These are phyloP conservation scores for Pyricularia sp. DNA, from an alignment of 2,329 filamentous ascomycete species.

Conservation along the genomic window DNA sequence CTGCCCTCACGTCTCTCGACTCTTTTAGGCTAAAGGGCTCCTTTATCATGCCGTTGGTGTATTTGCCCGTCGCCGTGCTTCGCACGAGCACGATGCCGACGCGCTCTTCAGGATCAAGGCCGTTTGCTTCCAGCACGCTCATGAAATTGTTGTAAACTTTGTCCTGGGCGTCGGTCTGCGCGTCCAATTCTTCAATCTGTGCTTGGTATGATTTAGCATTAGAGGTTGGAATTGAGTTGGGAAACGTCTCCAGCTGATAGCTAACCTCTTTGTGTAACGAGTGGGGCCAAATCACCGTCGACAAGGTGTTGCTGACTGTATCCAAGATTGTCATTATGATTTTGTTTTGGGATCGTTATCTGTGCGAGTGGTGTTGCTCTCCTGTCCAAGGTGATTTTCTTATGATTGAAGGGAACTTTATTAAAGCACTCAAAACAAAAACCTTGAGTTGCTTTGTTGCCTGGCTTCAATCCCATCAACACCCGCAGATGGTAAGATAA, in stretches of 20 bases:
- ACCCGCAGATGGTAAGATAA: no score
- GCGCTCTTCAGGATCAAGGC: neutral
- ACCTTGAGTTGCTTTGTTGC: no score
- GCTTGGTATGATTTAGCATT: no score
- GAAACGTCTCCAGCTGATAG: neutral
- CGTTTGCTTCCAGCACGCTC: neutral
- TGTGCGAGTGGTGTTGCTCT: no score
- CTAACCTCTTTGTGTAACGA: neutral
- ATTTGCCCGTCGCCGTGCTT: neutral
- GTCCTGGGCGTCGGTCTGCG: neutral
- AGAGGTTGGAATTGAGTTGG: no score
- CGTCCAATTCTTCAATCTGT: neutral
- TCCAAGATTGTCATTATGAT: neutral
- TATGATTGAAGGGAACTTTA: no score
- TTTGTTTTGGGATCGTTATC: neutral
- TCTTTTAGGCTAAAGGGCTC: neutral
- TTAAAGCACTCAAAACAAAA: no score
- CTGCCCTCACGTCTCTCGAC: neutral
- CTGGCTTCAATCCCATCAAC: no score
- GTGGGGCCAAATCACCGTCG: neutral
- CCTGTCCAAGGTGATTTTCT: no score
- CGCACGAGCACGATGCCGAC: neutral
- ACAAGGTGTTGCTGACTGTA: neutral
- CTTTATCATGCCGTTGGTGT: neutral
- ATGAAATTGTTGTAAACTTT: neutral